Base-by-base conservation (phyloP, 2,329 filamentous ascomycete genomes). In the Berkeleyomyces rouxiae region DNA sequence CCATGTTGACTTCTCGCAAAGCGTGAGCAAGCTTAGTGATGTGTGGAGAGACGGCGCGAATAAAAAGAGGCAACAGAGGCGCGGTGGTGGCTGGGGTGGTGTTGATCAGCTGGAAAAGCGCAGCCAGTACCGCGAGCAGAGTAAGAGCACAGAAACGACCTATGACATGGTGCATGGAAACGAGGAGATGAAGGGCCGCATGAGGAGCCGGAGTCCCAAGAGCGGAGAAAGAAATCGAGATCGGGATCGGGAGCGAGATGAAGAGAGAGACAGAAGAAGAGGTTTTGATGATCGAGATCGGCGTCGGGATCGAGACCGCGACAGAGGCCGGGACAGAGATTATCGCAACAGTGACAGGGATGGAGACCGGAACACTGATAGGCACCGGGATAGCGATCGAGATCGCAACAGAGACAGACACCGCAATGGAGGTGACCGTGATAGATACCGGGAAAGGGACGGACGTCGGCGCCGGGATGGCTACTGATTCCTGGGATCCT, bases 1-100 rank as follows among this genome's bases (percentile, higher is more conserved):
- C 66, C 93, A 99, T 70, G 93, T 99, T 63, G 93, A 99, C 74
- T 99, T 99, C 74, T 96, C 91, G 9, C 93, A 99, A 75, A 96
- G 90, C 71, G 93, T 91, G 65, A 82, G 85, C 66, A 92, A 90
- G 71, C 76, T 99, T 6, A 93, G 90, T 55, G 89, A 95, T 66
- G 85, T 85, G 13, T 99, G 93, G 93, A 82, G 93, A 66, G 86
- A 83, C 65, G 85, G 86, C 49, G 90, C 91, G 23, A 95, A 95
- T 70, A 82, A 80, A 47, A 96, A 95, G 75, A 82, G 92, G 57
- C 75, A 77, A 73, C 68, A 80, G 72, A 72, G 78, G 70, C 78
- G 78, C 40, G 90, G 89, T 61, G 53, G 44, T 2, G 93, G 93
- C 5, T 99, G 95, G 77, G 93, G 93, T 67, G 93, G 93, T 64